Conservation (phyloP, 2,329 filamentous ascomycete species). For the Teratosphaeria destructans region DNA sequence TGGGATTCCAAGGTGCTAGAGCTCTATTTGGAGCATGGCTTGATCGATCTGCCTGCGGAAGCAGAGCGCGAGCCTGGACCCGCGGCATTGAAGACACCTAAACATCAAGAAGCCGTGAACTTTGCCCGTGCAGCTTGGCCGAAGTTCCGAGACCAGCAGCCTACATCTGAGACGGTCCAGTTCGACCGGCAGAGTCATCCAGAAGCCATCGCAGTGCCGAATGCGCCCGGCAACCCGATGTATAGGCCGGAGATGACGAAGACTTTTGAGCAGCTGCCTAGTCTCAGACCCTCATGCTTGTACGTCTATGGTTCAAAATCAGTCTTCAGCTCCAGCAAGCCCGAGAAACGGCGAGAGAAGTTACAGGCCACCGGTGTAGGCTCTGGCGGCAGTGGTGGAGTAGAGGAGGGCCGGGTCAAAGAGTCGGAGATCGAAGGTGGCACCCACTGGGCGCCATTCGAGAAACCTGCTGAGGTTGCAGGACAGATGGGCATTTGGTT, state of each 20-base stretch:
- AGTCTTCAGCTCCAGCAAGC: conserved; percentile 37
- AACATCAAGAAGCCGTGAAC: conserved; percentile 73
- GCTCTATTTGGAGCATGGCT: conserved; percentile 56
- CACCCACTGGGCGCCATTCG: conserved; percentile 73
- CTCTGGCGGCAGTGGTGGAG: conserved; percentile 54
- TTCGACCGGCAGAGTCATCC: not conserved
- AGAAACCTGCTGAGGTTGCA: conserved; percentile 57
- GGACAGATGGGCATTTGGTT: conserved; percentile 30
- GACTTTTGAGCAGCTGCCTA: conserved; percentile 45
- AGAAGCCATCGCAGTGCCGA: conserved; percentile 1
- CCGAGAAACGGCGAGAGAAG: conserved; percentile 35
- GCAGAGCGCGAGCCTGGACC: conserved; percentile 37
- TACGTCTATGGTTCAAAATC: conserved; percentile 53
- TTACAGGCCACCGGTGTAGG: conserved; percentile 50
- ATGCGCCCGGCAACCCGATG: not conserved
- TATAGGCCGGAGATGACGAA: conserved; percentile 55
- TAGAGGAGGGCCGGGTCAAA: conserved; percentile 50
- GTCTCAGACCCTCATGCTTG: conserved; percentile 51
- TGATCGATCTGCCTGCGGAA: conserved; percentile 55
- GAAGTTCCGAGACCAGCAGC: no score
- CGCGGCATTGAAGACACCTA: conserved; percentile 65
- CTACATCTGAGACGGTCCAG: not conserved
- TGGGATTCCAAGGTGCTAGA: conserved; percentile 74
- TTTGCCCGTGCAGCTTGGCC: conserved; percentile 30
- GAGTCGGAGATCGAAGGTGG: conserved; percentile 50